Conservation (phyloP, 2,329 filamentous ascomycete species). For the Leptographium wingfieldii region DNA sequence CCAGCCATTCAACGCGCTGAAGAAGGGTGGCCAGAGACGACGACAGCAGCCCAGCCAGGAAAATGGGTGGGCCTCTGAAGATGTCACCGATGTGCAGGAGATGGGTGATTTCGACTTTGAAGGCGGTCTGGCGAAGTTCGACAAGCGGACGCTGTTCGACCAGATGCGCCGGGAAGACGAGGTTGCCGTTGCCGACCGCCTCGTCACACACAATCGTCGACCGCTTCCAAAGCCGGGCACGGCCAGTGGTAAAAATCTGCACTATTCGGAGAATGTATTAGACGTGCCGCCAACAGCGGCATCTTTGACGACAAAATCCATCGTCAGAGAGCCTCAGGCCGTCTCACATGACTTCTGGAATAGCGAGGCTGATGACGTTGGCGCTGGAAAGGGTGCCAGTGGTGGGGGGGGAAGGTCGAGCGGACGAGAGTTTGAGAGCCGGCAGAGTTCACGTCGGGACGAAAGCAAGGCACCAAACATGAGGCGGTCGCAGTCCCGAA, state of each 20-base stretch:
- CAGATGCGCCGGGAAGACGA: conserved; percentile 82
- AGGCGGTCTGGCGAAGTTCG: conserved; percentile 80
- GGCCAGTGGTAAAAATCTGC: conserved; percentile 75
- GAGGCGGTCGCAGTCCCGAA: conserved; percentile 43
- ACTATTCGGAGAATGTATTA: conserved; percentile 84
- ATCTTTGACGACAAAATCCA: conserved; percentile 18
- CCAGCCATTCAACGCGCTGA: conserved; percentile 49
- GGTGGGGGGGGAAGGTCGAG: conserved; percentile 32
- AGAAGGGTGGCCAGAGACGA: conserved; percentile 34
- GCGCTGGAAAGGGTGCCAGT: conserved; percentile 14
- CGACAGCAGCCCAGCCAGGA: conserved; percentile 28
- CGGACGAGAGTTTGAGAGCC: conserved; percentile 37
- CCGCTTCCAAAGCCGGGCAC: conserved; percentile 52
- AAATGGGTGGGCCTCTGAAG: conserved; percentile 91
- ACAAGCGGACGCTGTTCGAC: conserved; percentile 84
- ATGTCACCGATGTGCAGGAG: conserved; percentile 87
- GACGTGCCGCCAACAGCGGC: conserved; percentile 36
- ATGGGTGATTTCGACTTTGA: conserved; percentile 92
- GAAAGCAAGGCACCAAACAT: conserved; percentile 38
- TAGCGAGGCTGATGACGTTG: conserved; percentile 54
- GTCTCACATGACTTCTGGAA: conserved; percentile 50
- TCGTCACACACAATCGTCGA: conserved; percentile 77
- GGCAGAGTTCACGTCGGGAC: conserved; percentile 34
- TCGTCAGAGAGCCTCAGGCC: conserved; percentile 20
- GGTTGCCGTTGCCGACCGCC: conserved; percentile 76